These are phyloP conservation scores for Spatholobus suberectus DNA, from an alignment of 306 rosid species.

Conservation along the genomic window DNA sequence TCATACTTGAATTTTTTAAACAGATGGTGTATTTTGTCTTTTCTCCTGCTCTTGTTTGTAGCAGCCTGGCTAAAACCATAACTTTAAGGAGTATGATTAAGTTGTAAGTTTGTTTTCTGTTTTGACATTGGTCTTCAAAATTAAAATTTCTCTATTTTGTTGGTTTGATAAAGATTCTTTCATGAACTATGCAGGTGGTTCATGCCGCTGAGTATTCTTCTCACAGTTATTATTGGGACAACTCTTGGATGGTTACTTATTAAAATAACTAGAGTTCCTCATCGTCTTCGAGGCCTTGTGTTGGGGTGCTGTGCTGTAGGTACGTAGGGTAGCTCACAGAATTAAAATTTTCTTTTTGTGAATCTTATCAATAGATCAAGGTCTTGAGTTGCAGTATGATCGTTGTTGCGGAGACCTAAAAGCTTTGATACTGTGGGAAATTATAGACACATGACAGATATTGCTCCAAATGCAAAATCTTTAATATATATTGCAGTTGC, in stretches of 20 bases:
- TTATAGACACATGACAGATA: too few relatives aligned
- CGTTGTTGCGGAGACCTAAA: too few relatives aligned
- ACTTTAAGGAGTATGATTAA: conserved; percentile 33
- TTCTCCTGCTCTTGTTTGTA: conserved; percentile 43
- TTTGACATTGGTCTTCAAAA: neutral
- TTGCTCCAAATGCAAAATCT: too few relatives aligned
- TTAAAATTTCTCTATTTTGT: neutral
- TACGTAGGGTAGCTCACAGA: conserved; percentile 40
- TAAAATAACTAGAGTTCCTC: conserved; percentile 43
- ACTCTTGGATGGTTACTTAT: conserved; percentile 48
- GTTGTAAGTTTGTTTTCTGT: conserved; percentile 38
- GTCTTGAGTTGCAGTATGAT: too few relatives aligned
- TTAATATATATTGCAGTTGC: neutral
- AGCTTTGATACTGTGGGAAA: too few relatives aligned
- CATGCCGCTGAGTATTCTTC: conserved; percentile 48
- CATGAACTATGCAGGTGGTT: conserved; percentile 49
- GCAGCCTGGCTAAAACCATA: conserved; percentile 36
- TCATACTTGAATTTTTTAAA: neutral
- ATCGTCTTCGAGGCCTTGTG: conserved; percentile 43
- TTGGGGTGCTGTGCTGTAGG: conserved; percentile 58
- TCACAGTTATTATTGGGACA: conserved; percentile 43
- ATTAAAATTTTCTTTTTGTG: too few relatives aligned
- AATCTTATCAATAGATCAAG: too few relatives aligned
- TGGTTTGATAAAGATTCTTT: neutral
- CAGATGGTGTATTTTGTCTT: conserved; percentile 49